phyloP scores from a whole-genome alignment of 805 yeast genomes.

The Brettanomyces anomalus region DNA sequence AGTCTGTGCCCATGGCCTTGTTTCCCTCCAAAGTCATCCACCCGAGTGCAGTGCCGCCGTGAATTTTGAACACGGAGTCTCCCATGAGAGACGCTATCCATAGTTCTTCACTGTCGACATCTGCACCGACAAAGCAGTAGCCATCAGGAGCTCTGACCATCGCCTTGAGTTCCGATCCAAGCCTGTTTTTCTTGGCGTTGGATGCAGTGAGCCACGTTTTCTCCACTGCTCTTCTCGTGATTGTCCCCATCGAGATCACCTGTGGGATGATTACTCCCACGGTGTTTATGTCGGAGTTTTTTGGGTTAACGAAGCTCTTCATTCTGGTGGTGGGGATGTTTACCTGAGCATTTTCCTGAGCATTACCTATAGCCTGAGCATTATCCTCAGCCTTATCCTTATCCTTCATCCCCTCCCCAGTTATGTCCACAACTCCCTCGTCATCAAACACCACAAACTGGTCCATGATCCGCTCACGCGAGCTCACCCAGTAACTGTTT shows the following conservation, averaged over 20 bases:
- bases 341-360: neutral
- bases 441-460: slow-evolving; percentile 74
- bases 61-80: slow-evolving; percentile 79
- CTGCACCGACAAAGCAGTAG: slow-evolving; percentile 93
- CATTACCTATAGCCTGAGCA: neutral
- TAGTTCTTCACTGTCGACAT: slow-evolving; percentile 94
- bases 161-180: slow-evolving; percentile 91
- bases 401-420: neutral
- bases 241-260: slow-evolving; percentile 89
- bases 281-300: slow-evolving; percentile 8
- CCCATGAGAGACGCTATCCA: slow-evolving; percentile 98
- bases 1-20: slow-evolving; percentile 82
- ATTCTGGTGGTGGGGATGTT: neutral
- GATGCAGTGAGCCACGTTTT: slow-evolving; percentile 97
- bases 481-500: slow-evolving; percentile 89
- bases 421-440: slow-evolving; percentile 12
- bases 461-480: slow-evolving; percentile 71
- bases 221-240: slow-evolving; percentile 93
- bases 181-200: slow-evolving; percentile 74
- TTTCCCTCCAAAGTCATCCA: slow-evolving; percentile 99
- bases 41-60: slow-evolving; percentile 94
- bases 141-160: slow-evolving; percentile 82
- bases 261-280: slow-evolving; percentile 78
- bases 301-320: slow-evolving; percentile 7
- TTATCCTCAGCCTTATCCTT: neutral